Evolutionary conservation across 164 flowering plant genomes (phyloP).

Genomic region (Magnolia kwangsiensis): DNA sequence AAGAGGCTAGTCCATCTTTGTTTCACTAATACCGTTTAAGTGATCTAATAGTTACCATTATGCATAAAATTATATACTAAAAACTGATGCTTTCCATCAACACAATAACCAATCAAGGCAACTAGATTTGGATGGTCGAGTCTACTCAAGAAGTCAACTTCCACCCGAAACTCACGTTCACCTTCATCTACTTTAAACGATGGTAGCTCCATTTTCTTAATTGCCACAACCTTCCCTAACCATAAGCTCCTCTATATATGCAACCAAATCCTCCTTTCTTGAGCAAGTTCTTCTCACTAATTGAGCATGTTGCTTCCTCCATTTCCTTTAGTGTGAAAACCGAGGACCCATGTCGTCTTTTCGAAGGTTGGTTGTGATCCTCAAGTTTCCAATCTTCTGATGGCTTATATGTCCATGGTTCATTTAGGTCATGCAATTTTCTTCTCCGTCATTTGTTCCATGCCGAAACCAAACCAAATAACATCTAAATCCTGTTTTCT

Average conservation of each 20-base stretch:
- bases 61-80: conserved; percentile 90
- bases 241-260: conserved; percentile 77
- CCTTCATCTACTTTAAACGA: conserved; percentile 84
- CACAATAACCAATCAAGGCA: conserved; percentile 87
- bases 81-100: conserved; percentile 93
- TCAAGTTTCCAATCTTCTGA: conserved; percentile 72
- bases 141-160: conserved; percentile 96
- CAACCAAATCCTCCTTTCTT: conserved; percentile 96
- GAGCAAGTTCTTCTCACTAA: conserved; percentile 67
- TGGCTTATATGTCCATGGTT: conserved; percentile 80
- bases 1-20: conserved; percentile 77
- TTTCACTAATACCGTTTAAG: conserved; percentile 66
- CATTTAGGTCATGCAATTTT: conserved; percentile 71
- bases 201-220: conserved; percentile 98
- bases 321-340: conserved; percentile 88
- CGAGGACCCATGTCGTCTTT: conserved; percentile 58
- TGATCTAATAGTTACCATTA: conserved; percentile 91
- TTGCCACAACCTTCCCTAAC: conserved; percentile 91
- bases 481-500: background rate
- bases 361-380: too few species aligned
- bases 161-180: conserved; percentile 91
- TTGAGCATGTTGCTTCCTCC: conserved; percentile 89
- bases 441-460: conserved; percentile 94
- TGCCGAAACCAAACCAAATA: conserved; percentile 55
- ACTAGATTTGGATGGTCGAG: conserved; percentile 92